Base-by-base conservation (phyloP, 768 basidiomycete species). In the Mycena rosella region DNA sequence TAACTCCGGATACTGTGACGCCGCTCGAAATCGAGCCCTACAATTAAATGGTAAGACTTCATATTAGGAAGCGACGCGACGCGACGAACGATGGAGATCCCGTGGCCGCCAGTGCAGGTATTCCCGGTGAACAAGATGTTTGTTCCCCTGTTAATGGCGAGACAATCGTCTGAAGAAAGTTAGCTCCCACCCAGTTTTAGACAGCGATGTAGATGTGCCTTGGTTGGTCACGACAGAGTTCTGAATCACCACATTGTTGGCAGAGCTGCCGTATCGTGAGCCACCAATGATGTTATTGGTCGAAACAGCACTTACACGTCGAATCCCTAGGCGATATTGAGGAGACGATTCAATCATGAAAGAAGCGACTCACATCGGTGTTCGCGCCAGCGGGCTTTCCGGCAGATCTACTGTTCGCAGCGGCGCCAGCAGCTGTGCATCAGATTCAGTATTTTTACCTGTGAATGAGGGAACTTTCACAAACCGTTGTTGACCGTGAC, bases 91-190 rank as follows among this genome's bases (percentile, higher is more conserved):
- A 72, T 44, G 24, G 48, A 60, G 26, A 72, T 72, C 6, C 73
- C 73, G 45, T 72, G 70, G 10, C 73, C 70, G 5, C 72, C 72
- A 20, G 56, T 65, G 42, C 71, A 73, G 29, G 32, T 60, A 45
- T 74, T 74, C 7, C 66, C 68, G 2, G 65, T 70, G 57, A 74
- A 74, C 0, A 27, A 27, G 18, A 74, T 74, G 29, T 65, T 74
- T 2, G 71, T 68, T 2, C 73, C 73, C 4, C 34, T 18, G 42
- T 72, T 72, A 32, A 74, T 72, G 30, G 73, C 73, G 18, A 74
- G 66, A 53, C 73, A 74, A 40, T 74, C 73, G 30, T 74, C 73
- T 69, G 45, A 29, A 3, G 22, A 24, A 17, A 36, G n/a, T 63
- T 24, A 55, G 32, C 10, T 29, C 0, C 24, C 13, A 57, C 11